Conservation (phyloP, 371 early-diverging fungal species). For the Mucor irregularis region DNA sequence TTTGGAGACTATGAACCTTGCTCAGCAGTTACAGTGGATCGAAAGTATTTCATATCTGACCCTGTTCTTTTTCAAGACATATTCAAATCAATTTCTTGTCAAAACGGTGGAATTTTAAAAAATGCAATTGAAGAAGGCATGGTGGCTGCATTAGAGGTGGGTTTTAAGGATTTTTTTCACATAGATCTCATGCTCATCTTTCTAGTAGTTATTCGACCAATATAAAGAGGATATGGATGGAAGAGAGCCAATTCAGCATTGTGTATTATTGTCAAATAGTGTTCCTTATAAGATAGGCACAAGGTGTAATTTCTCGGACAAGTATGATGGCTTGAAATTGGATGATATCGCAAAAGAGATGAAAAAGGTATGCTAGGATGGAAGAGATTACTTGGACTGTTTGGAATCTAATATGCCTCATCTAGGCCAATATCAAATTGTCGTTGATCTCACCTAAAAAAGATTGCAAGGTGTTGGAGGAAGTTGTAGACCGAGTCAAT, state of each 20-base stretch:
- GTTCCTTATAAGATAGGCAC: constrained; percentile 49
- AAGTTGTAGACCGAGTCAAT: constrained; percentile 36
- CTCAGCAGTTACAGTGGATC: constrained; percentile 55
- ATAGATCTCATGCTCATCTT: background rate
- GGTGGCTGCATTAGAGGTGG: constrained; percentile 66
- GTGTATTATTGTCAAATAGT: constrained; percentile 58
- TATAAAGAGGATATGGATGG: constrained; percentile 43
- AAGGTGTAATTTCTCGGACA: constrained; percentile 48
- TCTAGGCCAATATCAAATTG: constrained; percentile 44
- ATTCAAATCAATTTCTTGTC: constrained; percentile 49
- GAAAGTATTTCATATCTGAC: constrained; percentile 59
- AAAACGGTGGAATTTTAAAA: constrained; percentile 60
- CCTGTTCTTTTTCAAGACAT: constrained; percentile 52
- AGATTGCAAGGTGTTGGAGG: constrained; percentile 36
- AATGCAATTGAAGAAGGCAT: constrained; percentile 67
- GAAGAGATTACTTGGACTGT: background rate
- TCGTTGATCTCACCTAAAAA: constrained; percentile 48
- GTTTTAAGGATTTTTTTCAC: background rate
- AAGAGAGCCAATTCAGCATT: constrained; percentile 53
- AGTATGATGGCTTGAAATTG: constrained; percentile 50
- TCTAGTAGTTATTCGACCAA: constrained; percentile 54
- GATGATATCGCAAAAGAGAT: constrained; percentile 48
- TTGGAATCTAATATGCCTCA: background rate
- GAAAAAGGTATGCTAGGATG: constrained; percentile 39
- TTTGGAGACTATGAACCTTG: constrained; percentile 70